phyloP scores from a whole-genome alignment of 148 eudicot species.

The Dysphania ambrosioides region DNA sequence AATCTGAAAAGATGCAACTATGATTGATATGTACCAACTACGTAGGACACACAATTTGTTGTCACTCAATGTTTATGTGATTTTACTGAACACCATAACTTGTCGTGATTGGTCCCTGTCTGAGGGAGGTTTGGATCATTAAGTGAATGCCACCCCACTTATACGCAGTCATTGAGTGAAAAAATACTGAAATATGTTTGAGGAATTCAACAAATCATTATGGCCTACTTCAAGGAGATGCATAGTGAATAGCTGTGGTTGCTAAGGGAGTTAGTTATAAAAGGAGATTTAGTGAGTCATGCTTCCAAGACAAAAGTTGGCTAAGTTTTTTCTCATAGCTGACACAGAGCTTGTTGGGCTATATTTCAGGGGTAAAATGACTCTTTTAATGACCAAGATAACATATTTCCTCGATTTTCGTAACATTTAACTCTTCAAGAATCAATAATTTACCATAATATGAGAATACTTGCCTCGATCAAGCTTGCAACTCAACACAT shows the following conservation, averaged over 20 bases:
- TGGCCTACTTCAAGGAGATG: not conserved
- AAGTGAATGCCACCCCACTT: not conserved
- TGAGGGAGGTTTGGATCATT: not conserved
- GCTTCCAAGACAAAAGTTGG: not conserved
- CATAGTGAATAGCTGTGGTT: not conserved
- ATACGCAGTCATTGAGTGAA: not conserved
- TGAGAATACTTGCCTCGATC: too few species aligned
- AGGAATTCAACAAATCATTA: not conserved
- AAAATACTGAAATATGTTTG: not conserved
- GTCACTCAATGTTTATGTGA: not conserved
- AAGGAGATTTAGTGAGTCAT: not conserved
- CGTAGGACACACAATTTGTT: not conserved
- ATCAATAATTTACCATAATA: too few species aligned
- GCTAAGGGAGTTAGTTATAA: not conserved
- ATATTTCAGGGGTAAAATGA: not conserved
- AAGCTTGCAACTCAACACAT: too few species aligned
- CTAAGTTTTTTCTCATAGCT: not conserved
- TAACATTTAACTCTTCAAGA: not conserved
- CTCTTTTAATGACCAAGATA: not conserved
- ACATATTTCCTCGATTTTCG: not conserved
- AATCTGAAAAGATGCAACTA: not conserved
- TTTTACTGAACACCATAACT: not conserved
- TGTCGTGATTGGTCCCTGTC: not conserved
- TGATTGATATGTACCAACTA: not conserved
- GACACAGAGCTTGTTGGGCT: not conserved